Evolutionary conservation across 495 filamentous ascomycete species (phyloP), one percentile per base, ranked within the genome.

Genomic region (Mycothermus thermophilus): DNA sequence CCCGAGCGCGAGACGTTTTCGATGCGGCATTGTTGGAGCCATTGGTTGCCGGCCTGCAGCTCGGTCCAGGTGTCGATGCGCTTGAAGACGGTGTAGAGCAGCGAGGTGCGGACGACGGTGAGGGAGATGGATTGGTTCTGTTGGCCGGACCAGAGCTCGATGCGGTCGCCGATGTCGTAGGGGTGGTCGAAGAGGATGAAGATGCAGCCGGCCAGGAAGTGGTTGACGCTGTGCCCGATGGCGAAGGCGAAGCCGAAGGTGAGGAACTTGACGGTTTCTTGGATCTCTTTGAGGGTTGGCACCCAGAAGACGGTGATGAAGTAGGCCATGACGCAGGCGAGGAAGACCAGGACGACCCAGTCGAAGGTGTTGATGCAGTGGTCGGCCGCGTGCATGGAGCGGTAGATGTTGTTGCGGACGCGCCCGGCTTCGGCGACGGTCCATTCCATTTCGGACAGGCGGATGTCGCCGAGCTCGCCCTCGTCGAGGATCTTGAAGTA

Each of bases 121-220:
- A 79, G 69, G 15, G 72, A 63, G 34, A 74, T 66, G 11, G 43
- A 45, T 3, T 33, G 25, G n/a, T 36, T 41, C 30, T 17, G 27
- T 2, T 40, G 35, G 16, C 44, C 22, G 28, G 55, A 55, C 34
- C 62, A 64, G 35, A 90, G 66, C 40, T 86, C 78, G 5, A 90
- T 71, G 8, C 79, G 75, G 44, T 90, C 83, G 25, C 83, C 79
- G 15, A 85, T 74, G 51, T 90, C 83, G 40, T 44, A 59, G 4
- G 56, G 56, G 18, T 59, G 83, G 57, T 90, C 86, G 58, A 86
- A 77, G 46, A 90, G 87, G 9, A 88, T 59, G 60, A 90, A 87
- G 46, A 90, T 77, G 57, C 77, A 83, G 19, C 77, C 82, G 7
- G 79, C 76, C 2, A 86, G 69, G 22, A 88, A 67, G 55, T 90